Evolutionary conservation across 2,329 filamentous ascomycete species (phyloP).

Genomic region (Boeremia exigua): DNA sequence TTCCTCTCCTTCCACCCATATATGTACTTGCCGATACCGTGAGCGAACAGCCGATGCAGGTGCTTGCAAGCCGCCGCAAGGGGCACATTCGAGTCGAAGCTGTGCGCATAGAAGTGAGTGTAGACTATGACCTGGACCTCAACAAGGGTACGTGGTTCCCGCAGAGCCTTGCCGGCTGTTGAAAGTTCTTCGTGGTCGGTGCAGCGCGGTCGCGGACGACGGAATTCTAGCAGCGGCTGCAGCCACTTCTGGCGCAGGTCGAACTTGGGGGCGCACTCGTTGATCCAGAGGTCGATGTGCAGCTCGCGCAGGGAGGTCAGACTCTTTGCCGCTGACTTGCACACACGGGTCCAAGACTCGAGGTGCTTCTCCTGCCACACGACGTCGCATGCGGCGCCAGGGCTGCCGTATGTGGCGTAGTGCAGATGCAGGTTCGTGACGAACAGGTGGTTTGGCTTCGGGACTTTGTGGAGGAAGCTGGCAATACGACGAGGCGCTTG

Average conservation of each 20-base stretch:
- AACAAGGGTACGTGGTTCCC: neutral
- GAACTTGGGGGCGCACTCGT: constrained; percentile 26
- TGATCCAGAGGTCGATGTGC: constrained; percentile 28
- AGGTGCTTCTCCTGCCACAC: constrained; percentile 37
- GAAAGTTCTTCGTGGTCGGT: neutral
- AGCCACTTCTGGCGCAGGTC: constrained; percentile 34
- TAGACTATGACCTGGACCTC: constrained; percentile 23
- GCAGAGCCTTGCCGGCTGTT: neutral
- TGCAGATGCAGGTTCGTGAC: constrained; percentile 40
- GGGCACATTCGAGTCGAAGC: constrained; percentile 10
- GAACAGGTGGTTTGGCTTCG: constrained; percentile 20
- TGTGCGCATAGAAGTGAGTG: neutral
- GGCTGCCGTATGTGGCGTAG: constrained; percentile 38
- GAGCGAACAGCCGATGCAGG: constrained; percentile 36
- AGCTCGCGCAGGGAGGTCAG: constrained; percentile 31
- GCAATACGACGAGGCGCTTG: constrained; percentile 31
- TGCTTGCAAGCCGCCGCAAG: constrained; percentile 25
- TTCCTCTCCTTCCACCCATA: constrained; percentile 34
- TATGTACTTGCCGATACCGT: constrained; percentile 34
- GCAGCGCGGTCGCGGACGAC: constrained; percentile 16
- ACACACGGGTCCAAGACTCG: constrained; percentile 30
- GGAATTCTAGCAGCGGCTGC: constrained; percentile 38
- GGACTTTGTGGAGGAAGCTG: constrained; percentile 33
- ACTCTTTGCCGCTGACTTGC: constrained; percentile 26
- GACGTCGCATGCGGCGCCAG: constrained; percentile 11